Conservation (phyloP, 306 rosid species). For the Inga leiocalycina region DNA sequence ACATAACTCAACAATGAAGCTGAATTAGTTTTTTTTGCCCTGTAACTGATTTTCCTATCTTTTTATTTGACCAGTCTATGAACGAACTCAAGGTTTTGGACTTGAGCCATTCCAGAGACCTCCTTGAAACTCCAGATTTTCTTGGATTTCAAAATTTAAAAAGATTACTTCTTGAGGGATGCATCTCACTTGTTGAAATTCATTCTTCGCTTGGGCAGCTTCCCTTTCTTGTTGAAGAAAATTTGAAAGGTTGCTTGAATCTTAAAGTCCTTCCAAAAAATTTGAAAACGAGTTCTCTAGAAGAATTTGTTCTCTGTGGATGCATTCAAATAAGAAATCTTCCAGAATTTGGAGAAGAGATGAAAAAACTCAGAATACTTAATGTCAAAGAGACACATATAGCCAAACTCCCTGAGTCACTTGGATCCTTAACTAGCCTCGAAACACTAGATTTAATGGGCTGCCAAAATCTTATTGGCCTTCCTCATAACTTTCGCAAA, state of each 20-base stretch:
- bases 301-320: neutral
- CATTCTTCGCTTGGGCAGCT: conserved; percentile 15
- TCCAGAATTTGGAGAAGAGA: neutral
- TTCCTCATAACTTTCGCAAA: neutral
- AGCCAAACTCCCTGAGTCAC: neutral
- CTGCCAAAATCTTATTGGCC: neutral
- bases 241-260: neutral
- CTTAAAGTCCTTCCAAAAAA: neutral
- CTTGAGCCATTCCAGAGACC: neutral
- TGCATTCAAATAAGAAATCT: neutral
- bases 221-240: neutral
- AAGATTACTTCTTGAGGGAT: neutral
- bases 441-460: neutral
- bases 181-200: neutral
- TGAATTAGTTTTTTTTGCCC: neutral
- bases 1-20: neutral
- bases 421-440: neutral
- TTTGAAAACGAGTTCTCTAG: neutral
- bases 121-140: neutral
- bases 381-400: neutral
- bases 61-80: neutral
- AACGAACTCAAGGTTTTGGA: neutral
- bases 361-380: neutral
- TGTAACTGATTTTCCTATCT: neutral
- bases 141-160: neutral